phyloP scores from a whole-genome alignment of 208 protist genomes.

The Trypanosoma mega region DNA sequence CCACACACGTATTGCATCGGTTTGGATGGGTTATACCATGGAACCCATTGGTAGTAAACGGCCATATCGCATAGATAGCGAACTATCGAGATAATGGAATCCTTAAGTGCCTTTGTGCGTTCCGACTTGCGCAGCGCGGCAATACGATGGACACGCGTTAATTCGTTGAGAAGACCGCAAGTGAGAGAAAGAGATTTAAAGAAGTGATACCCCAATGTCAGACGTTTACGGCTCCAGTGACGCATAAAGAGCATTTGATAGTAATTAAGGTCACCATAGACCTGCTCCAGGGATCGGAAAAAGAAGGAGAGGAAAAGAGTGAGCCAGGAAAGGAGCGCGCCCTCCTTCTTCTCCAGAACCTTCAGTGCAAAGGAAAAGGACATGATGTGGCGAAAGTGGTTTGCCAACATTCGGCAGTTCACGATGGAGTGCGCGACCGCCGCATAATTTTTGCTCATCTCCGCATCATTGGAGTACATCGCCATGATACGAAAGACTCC shows the following conservation, averaged over 20 bases:
- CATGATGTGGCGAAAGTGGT: conserved; percentile 57
- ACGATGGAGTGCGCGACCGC: conserved; percentile 64
- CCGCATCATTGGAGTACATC: conserved; percentile 40
- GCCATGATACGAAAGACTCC: conserved; percentile 59
- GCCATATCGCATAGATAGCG: conserved; percentile 86
- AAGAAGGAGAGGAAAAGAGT: conserved; percentile 54
- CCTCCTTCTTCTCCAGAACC: conserved; percentile 23
- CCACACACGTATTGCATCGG: conserved; percentile 70
- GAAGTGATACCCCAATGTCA: conserved; percentile 84
- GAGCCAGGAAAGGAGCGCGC: conserved; percentile 44
- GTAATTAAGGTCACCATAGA: conserved; percentile 81
- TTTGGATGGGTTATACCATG: conserved; percentile 69
- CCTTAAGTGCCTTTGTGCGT: conserved; percentile 33
- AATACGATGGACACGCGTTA: conserved; percentile 25
- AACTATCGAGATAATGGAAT: conserved; percentile 52
- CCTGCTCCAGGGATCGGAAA: conserved; percentile 75
- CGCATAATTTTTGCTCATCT: conserved; percentile 36
- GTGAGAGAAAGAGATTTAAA: conserved; percentile 89
- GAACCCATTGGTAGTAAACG: conserved; percentile 91
- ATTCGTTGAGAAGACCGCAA: conserved; percentile 53
- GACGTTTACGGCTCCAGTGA: conserved; percentile 57
- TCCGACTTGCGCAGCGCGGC: conserved; percentile 23
- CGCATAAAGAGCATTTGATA: conserved; percentile 80
- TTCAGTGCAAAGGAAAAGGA: conserved; percentile 38
- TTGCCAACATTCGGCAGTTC: conserved; percentile 88